Conservation (phyloP, 2,329 filamentous ascomycete species). For the Alternaria longipes region DNA sequence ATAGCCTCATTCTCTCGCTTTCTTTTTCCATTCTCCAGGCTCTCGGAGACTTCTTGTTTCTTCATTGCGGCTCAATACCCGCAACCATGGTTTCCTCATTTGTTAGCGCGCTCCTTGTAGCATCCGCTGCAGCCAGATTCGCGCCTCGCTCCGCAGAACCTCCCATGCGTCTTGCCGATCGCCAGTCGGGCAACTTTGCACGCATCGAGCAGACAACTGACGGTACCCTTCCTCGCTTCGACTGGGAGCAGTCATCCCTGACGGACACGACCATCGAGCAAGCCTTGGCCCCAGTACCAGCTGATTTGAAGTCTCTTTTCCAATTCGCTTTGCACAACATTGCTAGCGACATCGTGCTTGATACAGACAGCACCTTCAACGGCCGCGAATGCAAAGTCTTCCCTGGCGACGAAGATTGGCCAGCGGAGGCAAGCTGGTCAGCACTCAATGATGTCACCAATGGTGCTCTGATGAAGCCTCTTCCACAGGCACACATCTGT, state of each 20-base stretch:
- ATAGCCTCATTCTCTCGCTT: not conserved
- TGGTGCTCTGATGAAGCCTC: constrained; percentile 3
- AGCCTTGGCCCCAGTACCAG: not conserved
- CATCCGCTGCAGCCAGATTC: not conserved
- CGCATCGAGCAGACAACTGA: not conserved
- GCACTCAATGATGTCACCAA: not conserved
- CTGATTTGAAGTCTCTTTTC: not conserved
- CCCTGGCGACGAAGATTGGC: constrained; percentile 3
- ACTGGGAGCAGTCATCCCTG: not conserved
- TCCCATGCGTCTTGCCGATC: not conserved
- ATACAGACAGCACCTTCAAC: not conserved
- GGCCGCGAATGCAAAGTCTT: constrained; percentile 4
- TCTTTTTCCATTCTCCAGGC: not conserved
- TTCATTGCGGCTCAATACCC: not conserved
- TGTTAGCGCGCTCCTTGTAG: not conserved
- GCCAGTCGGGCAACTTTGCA: not conserved
- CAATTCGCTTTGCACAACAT: constrained; percentile 1
- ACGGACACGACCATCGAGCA: not conserved
- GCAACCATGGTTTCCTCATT: not conserved
- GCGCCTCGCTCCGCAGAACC: not conserved
- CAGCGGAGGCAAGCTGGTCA: constrained; percentile 1
- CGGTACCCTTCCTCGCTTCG: not conserved
- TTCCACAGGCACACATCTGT: constrained; percentile 1
- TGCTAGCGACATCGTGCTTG: not conserved
- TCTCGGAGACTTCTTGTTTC: not conserved